phyloP scores from a whole-genome alignment of 2,329 filamentous ascomycete genomes.

The Didymella sp. region DNA sequence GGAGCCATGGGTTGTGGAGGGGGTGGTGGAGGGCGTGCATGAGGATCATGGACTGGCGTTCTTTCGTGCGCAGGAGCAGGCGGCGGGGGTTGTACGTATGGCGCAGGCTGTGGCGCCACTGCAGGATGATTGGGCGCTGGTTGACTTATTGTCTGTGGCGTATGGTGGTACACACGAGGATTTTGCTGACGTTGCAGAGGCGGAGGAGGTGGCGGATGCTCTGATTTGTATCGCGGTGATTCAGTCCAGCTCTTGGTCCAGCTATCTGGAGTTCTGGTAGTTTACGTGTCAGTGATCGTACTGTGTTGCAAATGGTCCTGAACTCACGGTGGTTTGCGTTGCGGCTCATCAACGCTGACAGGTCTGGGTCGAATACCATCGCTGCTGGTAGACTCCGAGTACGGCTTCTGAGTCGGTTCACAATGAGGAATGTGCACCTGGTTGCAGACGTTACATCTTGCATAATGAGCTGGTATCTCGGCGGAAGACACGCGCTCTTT shows the following conservation, averaged over 20 bases:
- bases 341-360: conserved; percentile 56
- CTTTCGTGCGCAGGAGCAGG: conserved; percentile 54
- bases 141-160: conserved; percentile 35
- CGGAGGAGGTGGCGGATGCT: conserved; percentile 19
- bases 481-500: conserved; percentile 65
- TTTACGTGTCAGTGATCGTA: conserved; percentile 1
- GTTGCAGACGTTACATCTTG: conserved; percentile 29
- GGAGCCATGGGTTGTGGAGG: conserved; percentile 29
- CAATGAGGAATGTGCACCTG: conserved; percentile 43
- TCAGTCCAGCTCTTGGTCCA: conserved; percentile 12
- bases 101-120: conserved; percentile 19
- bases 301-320: neutral
- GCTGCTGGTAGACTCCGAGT: conserved; percentile 38
- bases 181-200: conserved; percentile 37
- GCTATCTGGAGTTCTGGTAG: conserved; percentile 7
- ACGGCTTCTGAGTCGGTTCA: conserved; percentile 27
- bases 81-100: conserved; percentile 8
- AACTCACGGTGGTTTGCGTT: conserved; percentile 34
- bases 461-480: conserved; percentile 25
- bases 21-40: conserved; percentile 25
- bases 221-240: conserved; percentile 12
- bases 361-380: conserved; percentile 57
- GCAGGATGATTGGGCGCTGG: conserved; percentile 28
- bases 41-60: conserved; percentile 25
- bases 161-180: conserved; percentile 42